Conservation (phyloP, 805 yeast genomes). For the Ascoidea rubescens region DNA sequence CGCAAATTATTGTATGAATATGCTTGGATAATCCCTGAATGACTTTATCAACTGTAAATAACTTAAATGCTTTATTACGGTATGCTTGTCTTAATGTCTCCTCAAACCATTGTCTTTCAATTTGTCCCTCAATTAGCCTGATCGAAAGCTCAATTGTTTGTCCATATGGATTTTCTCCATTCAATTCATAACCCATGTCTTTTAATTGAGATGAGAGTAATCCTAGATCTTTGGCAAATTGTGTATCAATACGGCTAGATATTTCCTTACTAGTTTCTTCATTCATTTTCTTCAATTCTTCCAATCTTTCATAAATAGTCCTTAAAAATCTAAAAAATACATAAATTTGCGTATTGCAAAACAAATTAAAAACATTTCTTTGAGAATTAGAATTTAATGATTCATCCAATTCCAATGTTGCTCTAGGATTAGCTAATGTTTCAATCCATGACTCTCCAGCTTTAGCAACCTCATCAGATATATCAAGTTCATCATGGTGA, state of each 20-base stretch:
- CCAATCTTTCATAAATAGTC: slow-evolving; percentile 50
- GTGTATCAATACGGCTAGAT: slow-evolving; percentile 32
- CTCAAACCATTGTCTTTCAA: slow-evolving; percentile 72
- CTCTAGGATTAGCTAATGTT: slow-evolving; percentile 16
- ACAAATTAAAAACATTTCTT: slow-evolving; percentile 35
- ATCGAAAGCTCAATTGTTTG: slow-evolving; percentile 56
- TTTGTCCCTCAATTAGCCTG: slow-evolving; percentile 59
- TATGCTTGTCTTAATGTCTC: slow-evolving; percentile 72
- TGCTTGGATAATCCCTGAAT: slow-evolving; percentile 64
- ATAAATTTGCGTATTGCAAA: slow-evolving; percentile 63
- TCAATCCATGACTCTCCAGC: slow-evolving; percentile 39
- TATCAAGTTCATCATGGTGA: slow-evolving; percentile 1
- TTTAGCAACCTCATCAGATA: slow-evolving; percentile 13
- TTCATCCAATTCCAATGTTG: too few species aligned
- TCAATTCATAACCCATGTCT: slow-evolving; percentile 48
- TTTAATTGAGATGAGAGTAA: slow-evolving; percentile 52
- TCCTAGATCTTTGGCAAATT: slow-evolving; percentile 63
- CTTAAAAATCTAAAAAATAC: slow-evolving; percentile 63
- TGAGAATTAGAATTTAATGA: slow-evolving; percentile 9
- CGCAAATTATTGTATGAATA: slow-evolving; percentile 72
- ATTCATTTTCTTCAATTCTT: slow-evolving; percentile 48
- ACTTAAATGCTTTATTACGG: slow-evolving; percentile 62
- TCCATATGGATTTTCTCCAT: slow-evolving; percentile 23
- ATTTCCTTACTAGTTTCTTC: slow-evolving; percentile 42
- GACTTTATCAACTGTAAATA: slow-evolving; percentile 72